Conservation (phyloP, 2,329 filamentous ascomycete genomes). For the Xylogone sp. region DNA sequence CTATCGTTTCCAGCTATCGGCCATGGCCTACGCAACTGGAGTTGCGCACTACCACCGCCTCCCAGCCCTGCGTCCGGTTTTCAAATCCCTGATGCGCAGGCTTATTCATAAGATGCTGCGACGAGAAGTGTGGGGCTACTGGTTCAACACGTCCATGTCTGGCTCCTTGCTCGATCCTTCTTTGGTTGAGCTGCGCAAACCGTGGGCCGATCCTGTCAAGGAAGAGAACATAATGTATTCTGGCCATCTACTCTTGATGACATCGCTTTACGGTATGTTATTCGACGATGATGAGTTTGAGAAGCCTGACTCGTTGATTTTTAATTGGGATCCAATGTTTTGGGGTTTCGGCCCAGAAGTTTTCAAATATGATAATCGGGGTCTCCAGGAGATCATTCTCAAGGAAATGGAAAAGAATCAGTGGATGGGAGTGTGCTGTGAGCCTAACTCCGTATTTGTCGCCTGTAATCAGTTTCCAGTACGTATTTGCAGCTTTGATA, state of each 20-base stretch:
- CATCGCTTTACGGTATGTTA: constrained; percentile 35
- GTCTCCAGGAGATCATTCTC: constrained; percentile 31
- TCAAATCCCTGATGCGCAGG: constrained; percentile 30
- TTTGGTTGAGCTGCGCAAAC: constrained; percentile 33
- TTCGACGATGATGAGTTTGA: constrained; percentile 38
- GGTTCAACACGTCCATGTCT: constrained; percentile 33
- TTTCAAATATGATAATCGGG: constrained; percentile 29
- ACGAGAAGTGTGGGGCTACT: constrained; percentile 38
- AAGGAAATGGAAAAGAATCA: constrained; percentile 33
- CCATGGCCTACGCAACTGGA: constrained; percentile 34
- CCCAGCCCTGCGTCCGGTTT: constrained; percentile 29
- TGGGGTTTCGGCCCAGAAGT: constrained; percentile 33
- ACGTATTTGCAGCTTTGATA: constrained; percentile 6
- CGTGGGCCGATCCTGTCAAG: constrained; percentile 37
- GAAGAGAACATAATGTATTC: constrained; percentile 40
- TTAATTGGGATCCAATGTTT: constrained; percentile 35
- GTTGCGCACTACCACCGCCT: constrained; percentile 35
- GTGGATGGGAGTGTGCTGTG: constrained; percentile 39
- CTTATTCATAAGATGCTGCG: constrained; percentile 39
- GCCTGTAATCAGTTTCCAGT: constrained; percentile 42
- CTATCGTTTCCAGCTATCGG: constrained; percentile 6
- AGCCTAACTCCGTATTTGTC: constrained; percentile 36
- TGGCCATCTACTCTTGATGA: constrained; percentile 37
- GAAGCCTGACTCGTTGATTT: constrained; percentile 26
- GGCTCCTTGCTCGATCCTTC: constrained; percentile 32